Evolutionary conservation across 2,329 filamentous ascomycete genomes (phyloP).

Genomic region (Hypoxylon sp.): DNA sequence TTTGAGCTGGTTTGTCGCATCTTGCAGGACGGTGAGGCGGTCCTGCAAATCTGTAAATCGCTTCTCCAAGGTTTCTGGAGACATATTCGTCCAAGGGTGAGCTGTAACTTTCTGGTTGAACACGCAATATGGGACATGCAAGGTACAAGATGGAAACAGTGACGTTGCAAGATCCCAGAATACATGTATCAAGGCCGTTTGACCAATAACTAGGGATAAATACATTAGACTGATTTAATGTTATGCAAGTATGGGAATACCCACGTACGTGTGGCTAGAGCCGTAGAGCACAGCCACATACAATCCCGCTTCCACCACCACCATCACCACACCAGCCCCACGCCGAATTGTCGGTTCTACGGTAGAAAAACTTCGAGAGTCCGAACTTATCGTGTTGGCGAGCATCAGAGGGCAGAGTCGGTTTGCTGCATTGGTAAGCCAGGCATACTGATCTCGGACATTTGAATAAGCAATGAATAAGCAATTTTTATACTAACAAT

Average conservation of each 20-base stretch:
- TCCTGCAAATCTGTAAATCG: conserved; percentile 72
- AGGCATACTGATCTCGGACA: background rate
- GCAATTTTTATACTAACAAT: background rate
- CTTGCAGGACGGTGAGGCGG: conserved; percentile 72
- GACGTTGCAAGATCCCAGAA: conserved; percentile 17
- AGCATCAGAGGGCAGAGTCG: conserved; percentile 19
- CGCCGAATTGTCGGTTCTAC: conserved; percentile 16
- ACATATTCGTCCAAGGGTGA: conserved; percentile 57
- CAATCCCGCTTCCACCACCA: background rate
- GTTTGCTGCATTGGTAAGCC: conserved; percentile 25
- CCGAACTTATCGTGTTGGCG: conserved; percentile 1
- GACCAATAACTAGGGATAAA: too few relatives aligned
- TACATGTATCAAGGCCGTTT: background rate
- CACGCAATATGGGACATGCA: background rate
- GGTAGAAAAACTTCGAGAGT: conserved; percentile 39
- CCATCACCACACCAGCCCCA: conserved; percentile 22
- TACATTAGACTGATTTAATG: too few relatives aligned
- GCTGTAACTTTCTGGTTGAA: conserved; percentile 14
- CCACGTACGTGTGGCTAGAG: too few relatives aligned
- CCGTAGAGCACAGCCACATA: conserved; percentile 6
- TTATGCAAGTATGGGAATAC: too few relatives aligned
- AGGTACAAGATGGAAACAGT: background rate
- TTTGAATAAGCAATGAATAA: background rate
- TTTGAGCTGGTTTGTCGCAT: conserved; percentile 70
- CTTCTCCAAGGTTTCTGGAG: conserved; percentile 74